A percentile compares a stretch with the other conserved stretches of the same genome.
Evolutionary conservation across 305 asterid species (phyloP).

Genomic region (Striga hermonthica): DNA sequence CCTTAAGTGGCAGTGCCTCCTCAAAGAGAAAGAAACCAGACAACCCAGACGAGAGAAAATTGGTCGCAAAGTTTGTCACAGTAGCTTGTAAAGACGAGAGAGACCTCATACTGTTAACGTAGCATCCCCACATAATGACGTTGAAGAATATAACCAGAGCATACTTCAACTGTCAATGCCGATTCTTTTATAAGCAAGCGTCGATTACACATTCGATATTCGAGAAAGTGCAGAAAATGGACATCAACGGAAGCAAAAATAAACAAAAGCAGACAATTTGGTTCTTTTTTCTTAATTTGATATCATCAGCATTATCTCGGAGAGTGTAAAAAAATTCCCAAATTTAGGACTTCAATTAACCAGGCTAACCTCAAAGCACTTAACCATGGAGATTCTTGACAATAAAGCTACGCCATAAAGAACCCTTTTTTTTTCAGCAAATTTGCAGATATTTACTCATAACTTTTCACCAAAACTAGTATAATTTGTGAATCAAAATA

Average conservation of each 20-base stretch:
- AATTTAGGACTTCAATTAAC: too few species aligned
- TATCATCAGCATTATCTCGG: too few species aligned
- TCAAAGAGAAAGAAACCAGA: slow-evolving; percentile 78
- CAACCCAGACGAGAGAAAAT: slow-evolving; percentile 76
- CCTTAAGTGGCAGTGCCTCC: slow-evolving; percentile 66
- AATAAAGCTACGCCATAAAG: not conserved
- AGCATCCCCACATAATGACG: slow-evolving; percentile 92
- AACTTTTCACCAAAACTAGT: slow-evolving; percentile 1
- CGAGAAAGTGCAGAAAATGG: not conserved
- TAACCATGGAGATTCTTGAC: not conserved
- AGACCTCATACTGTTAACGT: slow-evolving; percentile 78
- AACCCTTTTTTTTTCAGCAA: not conserved
- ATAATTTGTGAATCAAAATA: not conserved
- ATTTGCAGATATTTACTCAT: slow-evolving; percentile 2
- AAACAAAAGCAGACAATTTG: not conserved
- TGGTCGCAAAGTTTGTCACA: slow-evolving; percentile 82
- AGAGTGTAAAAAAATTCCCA: too few species aligned
- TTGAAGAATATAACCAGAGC: slow-evolving; percentile 64
- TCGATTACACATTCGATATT: slow-evolving; percentile 22
- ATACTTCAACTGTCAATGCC: slow-evolving; percentile 54
- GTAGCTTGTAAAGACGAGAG: slow-evolving; percentile 93
- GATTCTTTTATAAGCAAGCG: not conserved
- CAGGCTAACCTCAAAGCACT: not conserved
- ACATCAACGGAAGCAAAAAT: not conserved
- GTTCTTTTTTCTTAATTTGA: not conserved